A percentile compares a stretch with the other conserved stretches of the same genome.
phyloP scores from a whole-genome alignment of 805 yeast genomes.

The Debaryomyces tyrocola region DNA sequence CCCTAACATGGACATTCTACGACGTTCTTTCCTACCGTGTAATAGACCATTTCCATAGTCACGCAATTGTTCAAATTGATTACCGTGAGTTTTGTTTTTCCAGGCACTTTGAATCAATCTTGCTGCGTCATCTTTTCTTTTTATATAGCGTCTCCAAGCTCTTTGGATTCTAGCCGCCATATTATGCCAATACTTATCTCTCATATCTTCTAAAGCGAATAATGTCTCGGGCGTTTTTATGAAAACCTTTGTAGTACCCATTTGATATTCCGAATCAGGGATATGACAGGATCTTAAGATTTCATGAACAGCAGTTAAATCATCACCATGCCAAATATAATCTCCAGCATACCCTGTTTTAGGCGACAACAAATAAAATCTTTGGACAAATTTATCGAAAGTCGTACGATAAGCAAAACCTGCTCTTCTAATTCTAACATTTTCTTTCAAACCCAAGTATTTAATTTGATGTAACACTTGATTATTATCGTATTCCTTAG shows the following conservation, averaged over 20 bases:
- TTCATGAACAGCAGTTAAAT: slow-evolving; percentile 50
- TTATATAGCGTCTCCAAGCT: slow-evolving; percentile 87
- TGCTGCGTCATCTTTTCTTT: slow-evolving; percentile 85
- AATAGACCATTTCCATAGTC: slow-evolving; percentile 77
- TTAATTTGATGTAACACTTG: slow-evolving; percentile 95
- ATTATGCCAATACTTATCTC: slow-evolving; percentile 96
- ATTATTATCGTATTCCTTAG: slow-evolving; percentile 81
- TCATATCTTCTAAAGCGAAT: slow-evolving; percentile 92
- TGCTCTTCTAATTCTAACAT: slow-evolving; percentile 96
- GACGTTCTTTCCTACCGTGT: slow-evolving; percentile 79
- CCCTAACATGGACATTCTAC: slow-evolving; percentile 84
- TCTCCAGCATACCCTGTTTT: slow-evolving; percentile 90
- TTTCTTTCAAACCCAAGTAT: slow-evolving; percentile 93
- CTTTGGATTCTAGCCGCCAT: slow-evolving; percentile 98
- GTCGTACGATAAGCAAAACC: slow-evolving; percentile 98
- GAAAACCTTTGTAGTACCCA: slow-evolving; percentile 90
- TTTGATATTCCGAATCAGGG: slow-evolving; percentile 79
- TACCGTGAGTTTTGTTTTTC: slow-evolving; percentile 78
- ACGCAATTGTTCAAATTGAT: slow-evolving; percentile 78
- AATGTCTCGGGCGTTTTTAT: slow-evolving; percentile 96
- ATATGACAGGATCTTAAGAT: slow-evolving; percentile 59
- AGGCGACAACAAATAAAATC: slow-evolving; percentile 85
- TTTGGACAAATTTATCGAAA: slow-evolving; percentile 91
- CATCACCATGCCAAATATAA: slow-evolving; percentile 59
- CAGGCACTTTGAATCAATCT: slow-evolving; percentile 76